Evolutionary conservation across 2,329 filamentous ascomycete species (phyloP), one percentile per base, ranked within the genome.

Genomic region (Diaporthe eres): DNA sequence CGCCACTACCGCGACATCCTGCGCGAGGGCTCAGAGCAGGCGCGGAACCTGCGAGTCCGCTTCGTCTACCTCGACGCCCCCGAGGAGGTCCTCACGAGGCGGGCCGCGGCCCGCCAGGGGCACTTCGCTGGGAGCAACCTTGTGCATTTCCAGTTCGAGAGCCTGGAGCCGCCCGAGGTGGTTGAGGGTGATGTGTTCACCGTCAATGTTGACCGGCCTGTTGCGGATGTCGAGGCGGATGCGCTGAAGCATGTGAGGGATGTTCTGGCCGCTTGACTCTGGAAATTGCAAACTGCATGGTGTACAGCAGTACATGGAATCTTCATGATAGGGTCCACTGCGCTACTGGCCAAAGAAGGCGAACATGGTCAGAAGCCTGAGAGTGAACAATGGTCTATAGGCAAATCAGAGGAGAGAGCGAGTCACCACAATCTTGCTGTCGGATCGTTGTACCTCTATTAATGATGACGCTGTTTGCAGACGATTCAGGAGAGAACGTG

Each of bases 51-150:
- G 17, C 86, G 87, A 49, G 87, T 95, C 44, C 92, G 95, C 80
- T 95, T 95, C 78, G 87, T 95, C 67, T 95, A 93, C 82, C 88
- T 96, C 31, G 88, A 90, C 75, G 92, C 93, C 2, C 86, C 88
- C 49, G 92, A 94, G 82, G 87, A 89, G 44, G 87, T 90, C 5
- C 86, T 95, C 25, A 84, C 93, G 76, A 85, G 89, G 75, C 88
- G 94, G 2, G 92, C 95, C 9, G 86, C 85, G 67, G 87, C 87
- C 42, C 87, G 94, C 67, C 85, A 93, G 81, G 90, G 90, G 6
- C 94, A 96, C 80, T 96, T 93, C 82, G 95, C 95, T 90, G 94
- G 94, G 82, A 90, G 91, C 65, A 87, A 88, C 61, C 94, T 95
- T 91, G 93, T 96, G 15, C 88, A 90, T 77, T 94, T 92, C 79